phyloP scores from a whole-genome alignment of 2,329 filamentous ascomycete species.

The Clarireedia sp. region DNA sequence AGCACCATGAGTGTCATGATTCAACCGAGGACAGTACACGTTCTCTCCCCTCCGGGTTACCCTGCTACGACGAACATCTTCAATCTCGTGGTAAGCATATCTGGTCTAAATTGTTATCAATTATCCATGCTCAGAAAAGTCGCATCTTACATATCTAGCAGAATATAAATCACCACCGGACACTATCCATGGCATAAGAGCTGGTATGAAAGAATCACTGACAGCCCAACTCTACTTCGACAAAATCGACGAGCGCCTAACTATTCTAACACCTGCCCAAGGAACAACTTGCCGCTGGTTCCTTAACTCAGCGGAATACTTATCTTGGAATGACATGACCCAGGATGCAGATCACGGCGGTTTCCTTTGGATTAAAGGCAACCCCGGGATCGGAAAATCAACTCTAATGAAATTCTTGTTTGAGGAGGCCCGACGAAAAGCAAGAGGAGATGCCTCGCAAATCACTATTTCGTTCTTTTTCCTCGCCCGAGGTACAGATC shows the following conservation, averaged over 20 bases:
- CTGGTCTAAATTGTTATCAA: too few relatives aligned
- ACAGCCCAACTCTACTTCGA: constrained; percentile 33
- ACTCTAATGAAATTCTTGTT: constrained; percentile 35
- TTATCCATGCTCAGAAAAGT: too few relatives aligned
- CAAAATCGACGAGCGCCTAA: constrained; percentile 33
- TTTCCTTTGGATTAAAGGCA: constrained; percentile 41
- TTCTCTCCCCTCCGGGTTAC: too few relatives aligned
- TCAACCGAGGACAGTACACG: too few relatives aligned
- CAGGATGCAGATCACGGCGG: constrained; percentile 29
- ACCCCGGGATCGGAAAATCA: constrained; percentile 40
- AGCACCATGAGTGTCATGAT: too few relatives aligned
- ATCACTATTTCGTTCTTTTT: constrained; percentile 31
- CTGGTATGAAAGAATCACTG: constrained; percentile 18
- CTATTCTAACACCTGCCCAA: constrained; percentile 32
- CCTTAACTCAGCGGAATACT: constrained; percentile 28
- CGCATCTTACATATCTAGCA: too few relatives aligned
- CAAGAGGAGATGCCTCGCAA: constrained; percentile 15
- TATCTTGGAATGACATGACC: constrained; percentile 31
- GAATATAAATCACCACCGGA: too few relatives aligned
- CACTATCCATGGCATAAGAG: too few relatives aligned
- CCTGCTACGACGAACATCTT: too few relatives aligned
- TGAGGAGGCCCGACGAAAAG: constrained; percentile 19
- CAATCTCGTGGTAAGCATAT: too few relatives aligned
- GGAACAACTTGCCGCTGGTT: constrained; percentile 37
- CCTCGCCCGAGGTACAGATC: constrained; percentile 19